These are phyloP conservation scores for Vicia faba DNA, from an alignment of 306 rosid genomes.

Conservation along the genomic window DNA sequence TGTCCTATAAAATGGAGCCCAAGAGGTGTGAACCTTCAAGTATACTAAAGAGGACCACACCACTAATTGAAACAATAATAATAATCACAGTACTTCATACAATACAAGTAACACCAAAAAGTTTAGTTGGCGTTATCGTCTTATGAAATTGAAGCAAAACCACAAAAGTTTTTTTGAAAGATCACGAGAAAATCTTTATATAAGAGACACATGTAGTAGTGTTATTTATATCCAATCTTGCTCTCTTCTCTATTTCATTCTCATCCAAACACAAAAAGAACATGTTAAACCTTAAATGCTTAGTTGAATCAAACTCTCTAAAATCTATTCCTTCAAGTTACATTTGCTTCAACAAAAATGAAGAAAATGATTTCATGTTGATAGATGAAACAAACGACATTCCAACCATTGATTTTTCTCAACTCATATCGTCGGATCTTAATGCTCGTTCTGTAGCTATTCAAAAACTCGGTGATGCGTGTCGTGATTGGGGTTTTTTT, in stretches of 20 bases:
- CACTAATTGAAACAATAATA: too few relatives aligned
- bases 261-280: not conserved
- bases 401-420: constrained; percentile 52
- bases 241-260: not conserved
- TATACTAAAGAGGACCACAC: too few relatives aligned
- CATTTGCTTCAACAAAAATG: constrained; percentile 1
- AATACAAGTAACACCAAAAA: too few relatives aligned
- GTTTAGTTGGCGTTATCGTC: not conserved
- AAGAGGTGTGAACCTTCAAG: too few relatives aligned
- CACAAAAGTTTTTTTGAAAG: not conserved
- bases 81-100: too few relatives aligned
- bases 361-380: constrained; percentile 3
- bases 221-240: not conserved
- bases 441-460: constrained; percentile 34
- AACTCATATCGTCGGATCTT: constrained; percentile 41
- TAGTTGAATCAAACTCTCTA: constrained; percentile 41
- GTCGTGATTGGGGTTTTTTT: constrained; percentile 66
- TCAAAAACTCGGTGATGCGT: constrained; percentile 47
- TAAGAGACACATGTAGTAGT: not conserved
- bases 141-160: not conserved
- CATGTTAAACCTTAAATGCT: constrained; percentile 38
- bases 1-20: too few relatives aligned
- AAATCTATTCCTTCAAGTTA: constrained; percentile 45
- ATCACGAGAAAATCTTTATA: not conserved
- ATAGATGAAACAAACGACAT: constrained; percentile 17